Conservation (phyloP, 2,329 filamentous ascomycete genomes). For the Fonsecaea erecta region DNA sequence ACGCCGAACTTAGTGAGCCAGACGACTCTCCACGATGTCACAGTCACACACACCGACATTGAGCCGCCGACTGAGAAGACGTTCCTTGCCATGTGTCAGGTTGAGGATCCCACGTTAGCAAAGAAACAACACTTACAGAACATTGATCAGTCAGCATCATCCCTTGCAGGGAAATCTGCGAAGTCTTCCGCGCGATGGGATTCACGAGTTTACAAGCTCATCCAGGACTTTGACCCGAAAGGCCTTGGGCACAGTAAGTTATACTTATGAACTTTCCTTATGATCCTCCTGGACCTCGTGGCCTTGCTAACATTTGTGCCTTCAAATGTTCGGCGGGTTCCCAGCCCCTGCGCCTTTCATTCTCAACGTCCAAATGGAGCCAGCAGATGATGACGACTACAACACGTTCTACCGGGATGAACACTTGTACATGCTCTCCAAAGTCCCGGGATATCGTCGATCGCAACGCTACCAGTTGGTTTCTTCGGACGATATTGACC, state of each 20-base stretch:
- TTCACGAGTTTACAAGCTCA: constrained; percentile 11
- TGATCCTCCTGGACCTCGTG: not conserved
- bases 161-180: not conserved
- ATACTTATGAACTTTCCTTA: not conserved
- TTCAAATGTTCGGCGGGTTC: not conserved
- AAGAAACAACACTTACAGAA: not conserved
- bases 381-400: constrained; percentile 17
- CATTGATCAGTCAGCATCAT: not conserved
- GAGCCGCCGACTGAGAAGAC: constrained; percentile 15
- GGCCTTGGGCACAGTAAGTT: constrained; percentile 7
- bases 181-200: not conserved
- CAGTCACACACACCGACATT: constrained; percentile 9
- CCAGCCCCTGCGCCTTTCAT: constrained; percentile 13
- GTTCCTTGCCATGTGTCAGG: constrained; percentile 11
- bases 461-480: constrained; percentile 16
- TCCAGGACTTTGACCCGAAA: constrained; percentile 17
- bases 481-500: not conserved
- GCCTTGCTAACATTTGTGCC: not conserved
- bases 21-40: constrained; percentile 6
- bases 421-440: constrained; percentile 13
- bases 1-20: constrained; percentile 2
- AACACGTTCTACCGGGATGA: constrained; percentile 14
- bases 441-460: constrained; percentile 14
- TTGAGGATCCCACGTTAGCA: not conserved
- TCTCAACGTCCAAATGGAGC: constrained; percentile 16